These are phyloP conservation scores for Linnemannia hyalina DNA, from an alignment of 192 early-diverging fungal genomes.

Conservation along the genomic window DNA sequence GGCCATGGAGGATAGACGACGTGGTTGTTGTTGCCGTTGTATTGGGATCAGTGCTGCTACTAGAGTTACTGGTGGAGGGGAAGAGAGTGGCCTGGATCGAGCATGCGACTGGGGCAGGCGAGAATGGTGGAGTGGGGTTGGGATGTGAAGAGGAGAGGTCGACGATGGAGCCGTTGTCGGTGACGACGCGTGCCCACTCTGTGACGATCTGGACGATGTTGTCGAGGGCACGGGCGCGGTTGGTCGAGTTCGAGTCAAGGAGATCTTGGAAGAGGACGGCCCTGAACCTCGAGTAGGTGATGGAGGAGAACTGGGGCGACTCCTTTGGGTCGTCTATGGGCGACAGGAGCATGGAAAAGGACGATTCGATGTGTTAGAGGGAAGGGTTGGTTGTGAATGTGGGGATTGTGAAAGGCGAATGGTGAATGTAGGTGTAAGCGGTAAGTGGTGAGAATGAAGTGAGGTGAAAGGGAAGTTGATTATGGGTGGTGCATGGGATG, in stretches of 20 bases:
- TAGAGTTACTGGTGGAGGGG: neutral
- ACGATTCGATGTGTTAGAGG: neutral
- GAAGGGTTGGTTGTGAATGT: neutral
- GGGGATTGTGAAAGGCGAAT: neutral
- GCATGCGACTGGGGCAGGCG: constrained; percentile 17
- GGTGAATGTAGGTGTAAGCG: neutral
- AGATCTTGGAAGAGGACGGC: constrained; percentile 55
- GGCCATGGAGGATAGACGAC: constrained; percentile 20
- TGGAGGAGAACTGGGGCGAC: constrained; percentile 37
- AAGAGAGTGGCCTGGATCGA: constrained; percentile 46
- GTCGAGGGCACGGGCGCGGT: constrained; percentile 49
- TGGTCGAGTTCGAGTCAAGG: constrained; percentile 37
- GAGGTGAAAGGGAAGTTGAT: neutral
- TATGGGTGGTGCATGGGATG: constrained; percentile 10
- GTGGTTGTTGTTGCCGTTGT: constrained; percentile 62
- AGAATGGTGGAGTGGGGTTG: constrained; percentile 51
- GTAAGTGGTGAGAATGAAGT: neutral
- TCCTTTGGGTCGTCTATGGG: constrained; percentile 57
- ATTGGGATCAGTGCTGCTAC: constrained; percentile 24
- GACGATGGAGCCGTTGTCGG: constrained; percentile 44
- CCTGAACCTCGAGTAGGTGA: constrained; percentile 54
- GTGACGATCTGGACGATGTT: constrained; percentile 56
- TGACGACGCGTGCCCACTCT: constrained; percentile 54
- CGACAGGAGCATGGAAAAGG: constrained; percentile 48
- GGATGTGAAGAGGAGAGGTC: constrained; percentile 24